A percentile compares a stretch with the other conserved stretches of the same genome.
Evolutionary conservation across 176 grass and related monocot species (phyloP).

Genomic region (Carex scoparia): DNA sequence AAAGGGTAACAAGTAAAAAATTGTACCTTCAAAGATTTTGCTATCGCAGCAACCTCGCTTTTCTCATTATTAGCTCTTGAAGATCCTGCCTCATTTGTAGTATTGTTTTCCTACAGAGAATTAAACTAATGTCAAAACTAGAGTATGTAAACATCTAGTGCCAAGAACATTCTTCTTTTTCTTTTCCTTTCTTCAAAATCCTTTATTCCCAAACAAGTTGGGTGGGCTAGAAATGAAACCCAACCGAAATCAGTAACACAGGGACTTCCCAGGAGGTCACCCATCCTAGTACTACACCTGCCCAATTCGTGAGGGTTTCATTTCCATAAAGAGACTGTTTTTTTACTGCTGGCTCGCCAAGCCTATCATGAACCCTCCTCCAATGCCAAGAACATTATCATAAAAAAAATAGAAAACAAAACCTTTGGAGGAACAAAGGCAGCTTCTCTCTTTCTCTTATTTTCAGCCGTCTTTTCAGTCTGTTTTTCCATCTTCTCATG

Average conservation of each 20-base stretch:
- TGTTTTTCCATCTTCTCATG: constrained; percentile 90
- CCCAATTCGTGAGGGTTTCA: too few relatives aligned
- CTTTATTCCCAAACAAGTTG: too few relatives aligned
- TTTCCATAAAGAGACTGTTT: too few relatives aligned
- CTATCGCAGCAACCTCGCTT: constrained; percentile 39
- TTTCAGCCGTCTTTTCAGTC: constrained; percentile 74
- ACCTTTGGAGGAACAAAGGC: constrained; percentile 89
- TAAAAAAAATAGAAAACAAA: neutral
- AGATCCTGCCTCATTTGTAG: constrained; percentile 29
- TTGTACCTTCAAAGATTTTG: constrained; percentile 83
- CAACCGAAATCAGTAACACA: too few relatives aligned
- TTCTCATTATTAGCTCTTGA: constrained; percentile 34
- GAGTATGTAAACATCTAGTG: neutral
- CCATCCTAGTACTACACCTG: too few relatives aligned
- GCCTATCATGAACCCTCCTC: neutral
- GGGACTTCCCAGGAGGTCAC: too few relatives aligned
- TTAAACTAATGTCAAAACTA: constrained; percentile 23
- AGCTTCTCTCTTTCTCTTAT: constrained; percentile 87
- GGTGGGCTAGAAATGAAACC: too few relatives aligned
- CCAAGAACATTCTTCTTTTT: neutral
- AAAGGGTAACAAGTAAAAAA: neutral
- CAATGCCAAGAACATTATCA: neutral
- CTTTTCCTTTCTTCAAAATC: too few relatives aligned
- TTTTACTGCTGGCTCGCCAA: too few relatives aligned
- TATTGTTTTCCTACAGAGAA: constrained; percentile 55